A percentile compares a stretch with the other conserved stretches of the same genome.
phyloP scores from a whole-genome alignment of 305 asterid genomes.

The Euphrasia arctica region DNA sequence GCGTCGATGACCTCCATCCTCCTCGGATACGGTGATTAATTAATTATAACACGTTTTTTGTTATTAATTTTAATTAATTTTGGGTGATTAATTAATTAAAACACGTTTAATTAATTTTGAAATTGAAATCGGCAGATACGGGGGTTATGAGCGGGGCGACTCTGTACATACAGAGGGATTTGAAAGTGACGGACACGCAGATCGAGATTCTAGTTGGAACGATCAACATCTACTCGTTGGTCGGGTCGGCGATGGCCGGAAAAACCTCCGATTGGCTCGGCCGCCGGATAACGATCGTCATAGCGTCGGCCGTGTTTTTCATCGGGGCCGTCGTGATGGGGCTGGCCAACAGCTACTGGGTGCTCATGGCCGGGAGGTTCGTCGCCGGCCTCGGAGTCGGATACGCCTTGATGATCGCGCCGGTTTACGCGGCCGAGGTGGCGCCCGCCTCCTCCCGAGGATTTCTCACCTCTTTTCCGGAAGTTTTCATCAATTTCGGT shows the following conservation, averaged over 20 bases:
- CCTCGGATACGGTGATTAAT: slow-evolving; percentile 39
- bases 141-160: slow-evolving; percentile 59
- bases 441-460: slow-evolving; percentile 58
- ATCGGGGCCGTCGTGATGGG: slow-evolving; percentile 51
- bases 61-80: background rate
- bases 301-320: slow-evolving; percentile 40
- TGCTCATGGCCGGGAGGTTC: slow-evolving; percentile 51
- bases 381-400: slow-evolving; percentile 59
- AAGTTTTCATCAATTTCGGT: slow-evolving; percentile 60
- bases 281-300: slow-evolving; percentile 46
- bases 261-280: slow-evolving; percentile 55
- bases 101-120: no score
- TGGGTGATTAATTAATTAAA: background rate
- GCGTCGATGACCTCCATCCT: slow-evolving; percentile 46
- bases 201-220: slow-evolving; percentile 40
- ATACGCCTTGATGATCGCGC: slow-evolving; percentile 53
- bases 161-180: slow-evolving; percentile 41
- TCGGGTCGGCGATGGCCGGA: slow-evolving; percentile 53
- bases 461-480: slow-evolving; percentile 53
- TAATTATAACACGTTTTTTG: background rate
- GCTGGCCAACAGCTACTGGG: slow-evolving; percentile 32
- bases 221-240: slow-evolving; percentile 38
- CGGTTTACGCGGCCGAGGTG: slow-evolving; percentile 57
- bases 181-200: slow-evolving; percentile 35
- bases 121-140: slow-evolving; percentile 27